Base-by-base conservation (phyloP, 768 basidiomycete genomes). In the Rhizopogon vesiculosus region DNA sequence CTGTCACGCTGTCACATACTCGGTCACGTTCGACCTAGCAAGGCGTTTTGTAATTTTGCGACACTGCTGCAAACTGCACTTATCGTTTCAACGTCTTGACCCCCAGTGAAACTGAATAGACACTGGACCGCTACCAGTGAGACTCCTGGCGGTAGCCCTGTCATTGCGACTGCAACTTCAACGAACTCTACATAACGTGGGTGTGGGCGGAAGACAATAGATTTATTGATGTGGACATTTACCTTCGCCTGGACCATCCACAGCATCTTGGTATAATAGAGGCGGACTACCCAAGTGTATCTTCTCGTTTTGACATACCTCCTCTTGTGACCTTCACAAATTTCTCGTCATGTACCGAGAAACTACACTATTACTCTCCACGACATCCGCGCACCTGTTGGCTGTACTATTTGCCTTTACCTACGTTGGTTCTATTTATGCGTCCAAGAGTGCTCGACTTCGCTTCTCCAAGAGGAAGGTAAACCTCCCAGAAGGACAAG, bases 391-490 rank as follows among this genome's bases (percentile, higher is more conserved):
- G 2, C 84, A 89, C 60, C 45, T 75, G 2, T 69, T 87, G 16
- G 83, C 88, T 2, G 67, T 81, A 5, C 64, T 78, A 48, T 83
- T 93, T 63, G 83, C 83, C 2, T 56, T 72, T 19, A 77, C 78
- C 51, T 97, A 95, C 63, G 92, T 97, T 51, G 90, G 88, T 12
- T 89, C 88, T 6, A 76, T 96, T 40, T 96, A 96, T 71, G 62
- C 91, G 55, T 85, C 79, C 33, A 88, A 84, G 65, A 74, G 79
- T 59, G 76, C 84, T 10, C 78, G 89, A 42, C 74, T 86, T 31
- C 77, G 75, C 9, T 83, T 82, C 66, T 65, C 76, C 48, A 63
- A 67, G 31, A 61, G 72, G 45, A 62, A 65, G 54, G 59, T 55
- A 53, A 54, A 53, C 29, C 62, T 59, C 56, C 58, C 61, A 44